Base-by-base conservation (phyloP, 2,329 filamentous ascomycete species). In the Hypocreales sp. region DNA sequence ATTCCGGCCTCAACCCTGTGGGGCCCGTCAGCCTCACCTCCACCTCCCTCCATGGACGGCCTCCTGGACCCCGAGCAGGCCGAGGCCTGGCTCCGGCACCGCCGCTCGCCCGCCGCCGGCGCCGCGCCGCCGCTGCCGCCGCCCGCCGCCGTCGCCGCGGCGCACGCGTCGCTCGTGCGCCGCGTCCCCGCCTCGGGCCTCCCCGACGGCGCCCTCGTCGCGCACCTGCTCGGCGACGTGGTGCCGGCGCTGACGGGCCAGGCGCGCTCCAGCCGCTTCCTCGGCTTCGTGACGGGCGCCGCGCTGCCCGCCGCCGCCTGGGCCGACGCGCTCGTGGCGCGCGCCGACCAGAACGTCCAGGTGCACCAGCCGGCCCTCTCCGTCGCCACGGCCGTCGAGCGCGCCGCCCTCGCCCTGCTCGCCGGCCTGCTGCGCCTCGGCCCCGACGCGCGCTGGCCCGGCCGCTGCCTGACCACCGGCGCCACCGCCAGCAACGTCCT, bases 251-350 rank as follows among this genome's bases (percentile, higher is more conserved):
- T 90, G 32, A 83, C 76, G 40, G 66, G 61, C 11, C 67, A 72
- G 41, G 74, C 71, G 37, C 62, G 67, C 22, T 72, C 67, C 23
- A 51, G 71, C 8, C 70, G 72, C 29, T 92, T 92, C 60, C 92
- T 82, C 48, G 86, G 83, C 32, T 93, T 94, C 47, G 79, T 94
- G 5, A 92, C 77, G 0, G 87, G 87, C 24, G 79, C 82, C 10
- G 61, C 66, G 7, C 79, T 86, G 0, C 81, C 83, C 5, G 72
- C 83, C 15, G 84, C 84, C 18, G 66, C 78, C 39, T 68, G 81
- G 29, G 86, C 83, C 2, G 87, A 94, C 48, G 79, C 83, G 36
- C 54, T 93, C n/a, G 83, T 87, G 34, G 75, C 75, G 5, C 66
- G 70, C 7, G 67, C 77, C 34, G 86, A 94, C 46, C 82, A 92